Conservation (phyloP, 1,284 basidiomycete genomes). For the Limonomyces culmigenus region DNA sequence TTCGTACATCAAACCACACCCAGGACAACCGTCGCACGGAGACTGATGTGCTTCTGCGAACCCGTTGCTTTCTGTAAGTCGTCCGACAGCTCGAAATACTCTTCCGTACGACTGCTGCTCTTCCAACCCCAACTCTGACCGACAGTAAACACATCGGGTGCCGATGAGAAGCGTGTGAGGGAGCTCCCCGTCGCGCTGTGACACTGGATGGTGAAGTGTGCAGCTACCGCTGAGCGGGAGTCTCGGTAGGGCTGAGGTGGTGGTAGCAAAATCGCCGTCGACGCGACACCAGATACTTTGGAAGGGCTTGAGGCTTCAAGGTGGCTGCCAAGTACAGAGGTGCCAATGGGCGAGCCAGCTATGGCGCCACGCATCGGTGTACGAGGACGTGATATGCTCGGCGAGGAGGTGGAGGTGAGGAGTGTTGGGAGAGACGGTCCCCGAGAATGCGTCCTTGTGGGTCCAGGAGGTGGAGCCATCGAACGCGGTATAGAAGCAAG, state of each 20-base stretch:
- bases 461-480: constrained; percentile 2
- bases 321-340: constrained; percentile 7
- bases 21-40: constrained; percentile 60
- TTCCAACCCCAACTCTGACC: constrained; percentile 76
- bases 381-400: constrained; percentile 13
- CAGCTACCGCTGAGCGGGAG: constrained; percentile 45
- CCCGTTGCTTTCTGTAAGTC: too few relatives aligned
- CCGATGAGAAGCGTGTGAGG: constrained; percentile 71
- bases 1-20: constrained; percentile 36
- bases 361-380: constrained; percentile 22
- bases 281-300: constrained; percentile 4
- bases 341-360: constrained; percentile 14
- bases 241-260: constrained; percentile 60
- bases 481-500: constrained; percentile 9
- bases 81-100: constrained; percentile 33
- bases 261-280: constrained; percentile 20
- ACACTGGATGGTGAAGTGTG: constrained; percentile 77
- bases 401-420: constrained; percentile 12
- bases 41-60: constrained; percentile 23
- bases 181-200: constrained; percentile 68
- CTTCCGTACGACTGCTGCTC: constrained; percentile 42
- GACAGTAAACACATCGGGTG: constrained; percentile 74
- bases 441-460: background rate
- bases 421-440: background rate
- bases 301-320: constrained; percentile 9